Evolutionary conservation across 768 basidiomycete genomes (phyloP).

Genomic region (Pleurotus citrinopileatus): DNA sequence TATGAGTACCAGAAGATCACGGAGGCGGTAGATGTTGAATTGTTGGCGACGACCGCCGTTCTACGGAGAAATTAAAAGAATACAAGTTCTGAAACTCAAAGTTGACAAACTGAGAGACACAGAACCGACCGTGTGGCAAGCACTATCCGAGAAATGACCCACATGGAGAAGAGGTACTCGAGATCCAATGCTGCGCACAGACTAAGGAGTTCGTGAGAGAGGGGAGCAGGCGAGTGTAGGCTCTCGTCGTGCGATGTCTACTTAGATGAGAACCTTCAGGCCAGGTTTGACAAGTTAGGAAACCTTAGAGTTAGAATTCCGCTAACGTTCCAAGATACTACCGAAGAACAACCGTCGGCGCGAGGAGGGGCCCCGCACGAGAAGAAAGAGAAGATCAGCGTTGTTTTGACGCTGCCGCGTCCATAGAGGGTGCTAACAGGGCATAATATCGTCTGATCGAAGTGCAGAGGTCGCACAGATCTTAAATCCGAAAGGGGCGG

Average conservation of each 20-base stretch:
- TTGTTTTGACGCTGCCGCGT: neutral
- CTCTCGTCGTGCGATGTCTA: too few species aligned
- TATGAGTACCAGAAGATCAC: neutral
- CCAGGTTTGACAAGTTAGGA: neutral
- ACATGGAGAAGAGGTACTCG: neutral
- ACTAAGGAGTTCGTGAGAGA: neutral
- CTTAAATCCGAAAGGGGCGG: neutral
- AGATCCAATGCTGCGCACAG: neutral
- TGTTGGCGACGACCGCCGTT: neutral
- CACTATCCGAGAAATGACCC: neutral
- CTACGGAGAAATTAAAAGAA: neutral
- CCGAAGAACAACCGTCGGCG: constrained; percentile 14
- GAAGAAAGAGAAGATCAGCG: neutral
- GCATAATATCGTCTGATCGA: neutral
- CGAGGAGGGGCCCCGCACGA: constrained; percentile 6
- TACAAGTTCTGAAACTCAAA: neutral
- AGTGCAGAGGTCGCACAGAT: neutral
- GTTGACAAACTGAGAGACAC: neutral
- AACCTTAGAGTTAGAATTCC: constrained; percentile 8
- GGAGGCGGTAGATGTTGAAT: neutral
- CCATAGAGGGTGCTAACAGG: neutral
- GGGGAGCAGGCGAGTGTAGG: too few species aligned
- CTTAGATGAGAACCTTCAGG: neutral
- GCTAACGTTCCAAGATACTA: constrained; percentile 10
- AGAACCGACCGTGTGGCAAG: neutral